Conservation (phyloP, 1,284 basidiomycete species). For the Dichomitus squalens region DNA sequence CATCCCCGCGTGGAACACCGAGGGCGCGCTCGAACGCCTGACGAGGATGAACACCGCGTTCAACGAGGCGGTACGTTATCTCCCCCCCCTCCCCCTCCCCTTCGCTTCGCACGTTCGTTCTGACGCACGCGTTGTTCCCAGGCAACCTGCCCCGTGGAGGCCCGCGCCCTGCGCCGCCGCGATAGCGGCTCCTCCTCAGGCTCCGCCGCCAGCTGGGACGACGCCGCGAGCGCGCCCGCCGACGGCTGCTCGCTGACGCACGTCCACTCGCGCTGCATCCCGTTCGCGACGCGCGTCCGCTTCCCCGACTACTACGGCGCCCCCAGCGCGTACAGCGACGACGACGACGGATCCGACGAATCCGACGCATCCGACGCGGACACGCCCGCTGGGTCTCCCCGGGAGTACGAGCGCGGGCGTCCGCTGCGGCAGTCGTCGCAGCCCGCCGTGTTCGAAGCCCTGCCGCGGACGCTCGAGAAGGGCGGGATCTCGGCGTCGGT, state of each 20-base stretch:
- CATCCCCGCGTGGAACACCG: conserved; percentile 33
- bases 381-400: conserved; percentile 6
- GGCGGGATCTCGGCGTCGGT: conserved; percentile 3
- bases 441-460: conserved; percentile 17
- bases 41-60: conserved; percentile 35
- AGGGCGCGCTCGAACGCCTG: conserved; percentile 33
- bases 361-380: conserved; percentile 11
- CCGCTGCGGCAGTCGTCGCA: not conserved
- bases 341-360: conserved; percentile 11
- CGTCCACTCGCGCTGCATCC: conserved; percentile 26
- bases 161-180: conserved; percentile 17
- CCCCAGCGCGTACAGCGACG: conserved; percentile 16
- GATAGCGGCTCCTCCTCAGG: conserved; percentile 19
- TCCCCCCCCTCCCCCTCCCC: not conserved
- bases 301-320: conserved; percentile 19
- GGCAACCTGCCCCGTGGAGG: conserved; percentile 27
- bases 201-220: not conserved
- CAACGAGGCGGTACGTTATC: conserved; percentile 37
- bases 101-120: not conserved
- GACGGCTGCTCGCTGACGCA: conserved; percentile 16
- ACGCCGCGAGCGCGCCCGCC: not conserved
- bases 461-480: conserved; percentile 14
- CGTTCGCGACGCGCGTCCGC: conserved; percentile 24
- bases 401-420: conserved; percentile 10
- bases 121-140: conserved; percentile 1